Evolutionary conservation across 305 asterid species (phyloP).

Genomic region (Salvia sclarea): DNA sequence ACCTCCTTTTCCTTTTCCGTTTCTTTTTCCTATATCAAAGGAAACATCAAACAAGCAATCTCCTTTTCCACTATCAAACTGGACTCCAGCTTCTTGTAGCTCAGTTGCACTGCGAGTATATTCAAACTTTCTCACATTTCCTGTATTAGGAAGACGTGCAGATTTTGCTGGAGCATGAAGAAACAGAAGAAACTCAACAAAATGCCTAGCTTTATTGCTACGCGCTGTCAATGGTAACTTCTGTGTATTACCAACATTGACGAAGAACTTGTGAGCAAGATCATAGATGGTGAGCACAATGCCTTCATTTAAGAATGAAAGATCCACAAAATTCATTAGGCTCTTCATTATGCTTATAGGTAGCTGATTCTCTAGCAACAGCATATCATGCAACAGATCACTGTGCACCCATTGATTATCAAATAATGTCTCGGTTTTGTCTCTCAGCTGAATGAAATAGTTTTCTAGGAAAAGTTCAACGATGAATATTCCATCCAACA

Average conservation of each 20-base stretch:
- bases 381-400: constrained; percentile 35
- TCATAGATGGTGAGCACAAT: constrained; percentile 10
- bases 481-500: constrained; percentile 34
- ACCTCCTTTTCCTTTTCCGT: too few relatives aligned
- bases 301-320: constrained; percentile 11
- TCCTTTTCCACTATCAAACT: constrained; percentile 10
- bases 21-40: too few relatives aligned
- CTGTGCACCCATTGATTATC: constrained; percentile 33
- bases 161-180: constrained; percentile 23
- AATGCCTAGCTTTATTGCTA: constrained; percentile 9
- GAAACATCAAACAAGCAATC: too few relatives aligned
- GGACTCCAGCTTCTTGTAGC: constrained; percentile 36
- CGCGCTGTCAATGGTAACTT: neutral
- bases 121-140: constrained; percentile 1
- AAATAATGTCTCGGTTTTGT: constrained; percentile 28
- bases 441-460: constrained; percentile 29
- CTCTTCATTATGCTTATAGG: constrained; percentile 25
- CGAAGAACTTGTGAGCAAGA: constrained; percentile 21
- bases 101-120: constrained; percentile 25
- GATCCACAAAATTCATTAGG: constrained; percentile 15
- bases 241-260: constrained; percentile 18
- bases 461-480: constrained; percentile 35
- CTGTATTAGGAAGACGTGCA: too few relatives aligned
- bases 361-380: constrained; percentile 38
- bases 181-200: constrained; percentile 31